Percentiles rank a stretch among this genome's conserved stretches.
Evolutionary conservation across 2,329 filamentous ascomycete species (phyloP).

Genomic region (Paraphoma sp.): DNA sequence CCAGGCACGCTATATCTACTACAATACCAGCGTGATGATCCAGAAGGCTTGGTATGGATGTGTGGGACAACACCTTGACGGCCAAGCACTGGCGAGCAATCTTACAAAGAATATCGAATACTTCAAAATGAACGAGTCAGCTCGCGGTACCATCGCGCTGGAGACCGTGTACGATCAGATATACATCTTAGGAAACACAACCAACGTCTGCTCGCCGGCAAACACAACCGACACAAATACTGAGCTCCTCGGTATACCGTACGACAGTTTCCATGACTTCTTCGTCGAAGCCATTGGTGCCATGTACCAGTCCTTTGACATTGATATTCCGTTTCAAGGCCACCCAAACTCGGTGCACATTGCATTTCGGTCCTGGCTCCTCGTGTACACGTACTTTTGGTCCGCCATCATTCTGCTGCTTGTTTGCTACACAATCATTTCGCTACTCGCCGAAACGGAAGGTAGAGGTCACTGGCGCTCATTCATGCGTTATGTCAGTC

Average conservation of each 20-base stretch:
- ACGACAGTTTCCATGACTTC: conserved; percentile 1
- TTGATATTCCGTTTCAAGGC: conserved; percentile 6
- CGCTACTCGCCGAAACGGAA: conserved; percentile 10
- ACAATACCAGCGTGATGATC: background rate
- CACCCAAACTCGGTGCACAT: background rate
- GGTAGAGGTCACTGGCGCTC: background rate
- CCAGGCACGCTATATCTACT: conserved; percentile 15
- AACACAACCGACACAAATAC: conserved; percentile 4
- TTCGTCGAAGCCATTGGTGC: conserved; percentile 1
- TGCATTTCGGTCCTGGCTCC: conserved; percentile 5
- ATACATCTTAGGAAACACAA: conserved; percentile 14
- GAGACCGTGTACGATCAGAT: conserved; percentile 9
- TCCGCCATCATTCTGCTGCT: conserved; percentile 13
- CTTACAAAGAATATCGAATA: conserved; percentile 12
- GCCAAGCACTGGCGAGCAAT: conserved; percentile 4
- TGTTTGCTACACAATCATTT: conserved; percentile 11
- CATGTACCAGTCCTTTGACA: conserved; percentile 12
- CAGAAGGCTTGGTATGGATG: conserved; percentile 1
- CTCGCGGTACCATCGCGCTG: conserved; percentile 3
- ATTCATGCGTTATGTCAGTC: background rate
- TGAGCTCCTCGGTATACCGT: conserved; percentile 1
- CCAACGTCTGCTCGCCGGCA: conserved; percentile 9
- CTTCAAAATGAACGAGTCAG: conserved; percentile 19
- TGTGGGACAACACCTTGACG: conserved; percentile 15
- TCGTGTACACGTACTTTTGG: conserved; percentile 23